Evolutionary conservation across 768 basidiomycete genomes (phyloP).

Genomic region (Rubroboletus pulcherrimus): DNA sequence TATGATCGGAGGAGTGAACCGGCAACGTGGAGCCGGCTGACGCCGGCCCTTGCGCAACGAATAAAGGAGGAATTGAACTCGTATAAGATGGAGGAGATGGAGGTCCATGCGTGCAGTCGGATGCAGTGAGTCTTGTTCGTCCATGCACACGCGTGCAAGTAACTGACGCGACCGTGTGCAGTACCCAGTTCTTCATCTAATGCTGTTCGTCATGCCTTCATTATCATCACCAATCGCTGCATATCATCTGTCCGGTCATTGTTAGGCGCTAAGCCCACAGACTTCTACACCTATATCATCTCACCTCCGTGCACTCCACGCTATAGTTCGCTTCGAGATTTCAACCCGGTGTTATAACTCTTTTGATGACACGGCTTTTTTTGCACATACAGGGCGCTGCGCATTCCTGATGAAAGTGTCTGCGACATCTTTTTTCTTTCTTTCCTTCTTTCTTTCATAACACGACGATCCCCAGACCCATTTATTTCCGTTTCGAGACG

Average conservation of each 20-base stretch:
- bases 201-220: slow-evolving; percentile 20
- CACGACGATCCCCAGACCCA: not conserved
- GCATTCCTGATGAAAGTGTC: slow-evolving; percentile 29
- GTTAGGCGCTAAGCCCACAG: slow-evolving; percentile 31
- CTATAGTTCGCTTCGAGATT: slow-evolving; percentile 17
- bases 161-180: slow-evolving; percentile 27
- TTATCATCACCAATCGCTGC: slow-evolving; percentile 21
- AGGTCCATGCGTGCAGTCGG: slow-evolving; percentile 90
- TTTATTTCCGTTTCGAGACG: slow-evolving; percentile 9
- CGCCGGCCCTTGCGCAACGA: slow-evolving; percentile 89
- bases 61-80: slow-evolving; percentile 99
- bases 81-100: slow-evolving; percentile 99
- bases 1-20: slow-evolving; percentile 96
- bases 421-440: slow-evolving; percentile 2
- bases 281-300: slow-evolving; percentile 24
- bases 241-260: slow-evolving; percentile 26
- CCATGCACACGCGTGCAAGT: too few relatives aligned
- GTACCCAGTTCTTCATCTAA: slow-evolving; percentile 89
- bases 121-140: slow-evolving; percentile 63
- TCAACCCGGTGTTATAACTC: slow-evolving; percentile 24
- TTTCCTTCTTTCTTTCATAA: not conserved
- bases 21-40: slow-evolving; percentile 94
- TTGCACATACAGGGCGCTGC: slow-evolving; percentile 27
- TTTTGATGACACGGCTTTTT: slow-evolving; percentile 20
- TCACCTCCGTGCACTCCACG: slow-evolving; percentile 15